These are phyloP conservation scores for Clitocybe nebularis DNA, from an alignment of 1,284 basidiomycete genomes.

Conservation along the genomic window DNA sequence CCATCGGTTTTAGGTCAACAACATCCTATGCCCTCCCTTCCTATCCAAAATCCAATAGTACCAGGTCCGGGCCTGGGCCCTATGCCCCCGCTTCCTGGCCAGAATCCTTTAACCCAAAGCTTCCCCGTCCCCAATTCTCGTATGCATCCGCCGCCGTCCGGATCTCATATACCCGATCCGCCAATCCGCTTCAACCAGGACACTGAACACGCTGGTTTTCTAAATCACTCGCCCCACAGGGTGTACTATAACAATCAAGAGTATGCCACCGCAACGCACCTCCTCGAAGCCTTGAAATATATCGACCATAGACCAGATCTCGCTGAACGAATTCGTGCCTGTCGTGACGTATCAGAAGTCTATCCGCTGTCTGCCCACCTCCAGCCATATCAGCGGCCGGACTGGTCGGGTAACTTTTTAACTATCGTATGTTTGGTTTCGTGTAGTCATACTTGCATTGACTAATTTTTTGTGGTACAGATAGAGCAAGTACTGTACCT, in stretches of 20 bases:
- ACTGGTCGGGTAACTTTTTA: constrained; percentile 51
- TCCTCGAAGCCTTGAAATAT: constrained; percentile 68
- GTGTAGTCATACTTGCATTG: constrained; percentile 3
- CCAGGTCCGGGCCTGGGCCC: no score
- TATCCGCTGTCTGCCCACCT: constrained; percentile 40
- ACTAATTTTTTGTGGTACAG: constrained; percentile 18
- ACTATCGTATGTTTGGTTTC: constrained; percentile 33
- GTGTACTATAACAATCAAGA: constrained; percentile 46
- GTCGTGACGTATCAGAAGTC: constrained; percentile 43
- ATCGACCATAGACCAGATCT: constrained; percentile 42
- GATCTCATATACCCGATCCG: constrained; percentile 1
- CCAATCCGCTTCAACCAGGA: constrained; percentile 30
- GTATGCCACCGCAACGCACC: constrained; percentile 63
- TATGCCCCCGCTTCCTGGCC: neutral
- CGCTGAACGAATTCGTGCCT: constrained; percentile 48
- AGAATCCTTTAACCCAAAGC: neutral
- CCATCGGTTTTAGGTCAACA: no score
- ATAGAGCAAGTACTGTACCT: constrained; percentile 56
- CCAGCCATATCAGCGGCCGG: constrained; percentile 36
- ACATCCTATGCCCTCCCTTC: no score
- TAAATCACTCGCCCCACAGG: constrained; percentile 55
- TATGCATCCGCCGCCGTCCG: neutral
- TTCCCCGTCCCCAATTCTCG: constrained; percentile 1
- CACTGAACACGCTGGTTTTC: constrained; percentile 37
- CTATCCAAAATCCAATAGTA: no score